Conservation (phyloP, 73 alveolate genomes). For the Symbiodinium pilosum region DNA sequence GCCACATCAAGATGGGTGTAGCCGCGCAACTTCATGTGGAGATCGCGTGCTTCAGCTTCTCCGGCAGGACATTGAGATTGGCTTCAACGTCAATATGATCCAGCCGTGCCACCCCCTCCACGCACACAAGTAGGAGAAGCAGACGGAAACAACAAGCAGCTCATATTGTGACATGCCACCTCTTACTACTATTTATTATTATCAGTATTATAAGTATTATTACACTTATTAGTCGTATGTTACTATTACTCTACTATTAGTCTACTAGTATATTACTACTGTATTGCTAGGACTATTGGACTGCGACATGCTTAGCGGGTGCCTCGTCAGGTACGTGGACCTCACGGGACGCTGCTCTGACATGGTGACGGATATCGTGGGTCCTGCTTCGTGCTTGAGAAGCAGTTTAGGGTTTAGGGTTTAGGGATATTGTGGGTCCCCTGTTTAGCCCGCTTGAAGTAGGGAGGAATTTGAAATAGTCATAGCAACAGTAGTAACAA, state of each 20-base stretch:
- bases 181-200: too few species aligned
- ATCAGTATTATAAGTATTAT: too few species aligned
- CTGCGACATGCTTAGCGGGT: not conserved
- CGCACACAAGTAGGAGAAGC: not conserved
- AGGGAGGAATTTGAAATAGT: too few species aligned
- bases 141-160: not conserved
- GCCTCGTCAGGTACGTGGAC: conserved; percentile 52
- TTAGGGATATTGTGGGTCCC: too few species aligned
- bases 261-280: too few species aligned
- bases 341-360: conserved; percentile 65
- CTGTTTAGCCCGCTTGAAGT: too few species aligned
- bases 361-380: conserved; percentile 68
- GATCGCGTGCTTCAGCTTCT: not conserved
- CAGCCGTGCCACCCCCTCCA: conserved; percentile 13
- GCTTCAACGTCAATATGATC: conserved; percentile 91
- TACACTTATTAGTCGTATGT: too few species aligned
- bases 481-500: too few species aligned
- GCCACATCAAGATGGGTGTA: too few species aligned
- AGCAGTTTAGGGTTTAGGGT: not conserved
- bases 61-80: not conserved
- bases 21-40: too few species aligned
- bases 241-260: too few species aligned
- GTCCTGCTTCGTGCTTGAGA: not conserved
- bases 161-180: not conserved
- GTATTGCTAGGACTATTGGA: too few species aligned